Base-by-base conservation (phyloP, 2,329 filamentous ascomycete species). In the Fusarium succisae region DNA sequence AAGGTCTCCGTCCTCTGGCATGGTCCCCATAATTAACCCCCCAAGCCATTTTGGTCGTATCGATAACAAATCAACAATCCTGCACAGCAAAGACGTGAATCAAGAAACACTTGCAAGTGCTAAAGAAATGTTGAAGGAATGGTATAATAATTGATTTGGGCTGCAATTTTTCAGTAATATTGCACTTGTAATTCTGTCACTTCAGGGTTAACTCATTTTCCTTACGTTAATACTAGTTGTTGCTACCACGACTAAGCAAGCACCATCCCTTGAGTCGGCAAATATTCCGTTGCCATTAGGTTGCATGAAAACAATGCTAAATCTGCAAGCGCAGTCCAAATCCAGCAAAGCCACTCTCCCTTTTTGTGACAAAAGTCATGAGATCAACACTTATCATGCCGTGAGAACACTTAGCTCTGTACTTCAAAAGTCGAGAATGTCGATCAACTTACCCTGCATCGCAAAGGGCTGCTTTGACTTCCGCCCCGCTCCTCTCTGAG, bases 201-300 rank as follows among this genome's bases (percentile, higher is more conserved):
- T 43, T 41, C 11, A 44, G 26, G 37, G 53, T 12, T 12, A 55
- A 18, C 26, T 30, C 22, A 4, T 0, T 30, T 13, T n/a, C 35
- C 17, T 17, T 15, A 4, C 5, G 2, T 18, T 7, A 11, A 7
- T 9, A 26, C 12, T 11, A 38, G 3, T 20, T 8, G 9, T 7
- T 3, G 9, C 7, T 14, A 5, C 9, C 6, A 12, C 11, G 2
- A 14, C 12, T 2, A n/a, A 3, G 1, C 8, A 4, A 11, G 22
- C 11, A 6, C 2, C 2, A 44, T 43, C 22, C 53, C 53, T 44
- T 24, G 26, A 17, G 4, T 56, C 22, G 26, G 37, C 53, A 44
- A 4, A 1, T 11, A 3, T 56, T 30, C 22, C 26, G 15, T 12
- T 20, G 18, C 8, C 20, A 55, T 14, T 11, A 18, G 11, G 10